Evolutionary conservation across 2,329 filamentous ascomycete species (phyloP), one percentile per base, ranked within the genome.

Genomic region (Beauveria sp.): DNA sequence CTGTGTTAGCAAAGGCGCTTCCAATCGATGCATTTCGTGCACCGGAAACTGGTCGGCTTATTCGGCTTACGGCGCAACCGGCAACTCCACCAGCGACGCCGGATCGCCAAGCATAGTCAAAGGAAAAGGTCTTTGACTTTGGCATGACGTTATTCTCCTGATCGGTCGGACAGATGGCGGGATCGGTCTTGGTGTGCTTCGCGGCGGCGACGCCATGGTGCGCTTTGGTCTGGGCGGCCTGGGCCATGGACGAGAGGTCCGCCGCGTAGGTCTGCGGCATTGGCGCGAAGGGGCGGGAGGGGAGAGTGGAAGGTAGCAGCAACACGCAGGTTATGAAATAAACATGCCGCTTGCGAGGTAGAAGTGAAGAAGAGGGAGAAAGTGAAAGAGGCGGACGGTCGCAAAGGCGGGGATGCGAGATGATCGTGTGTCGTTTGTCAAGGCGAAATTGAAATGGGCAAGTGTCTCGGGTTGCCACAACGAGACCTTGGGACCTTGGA

Each of bases 31-130:
- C 24, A 12, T 22, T 24, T 3, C 51, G 16, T 30, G 51, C 34
- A 43, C 12, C 34, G 38, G 20, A 22, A 2, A 4, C 20, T 12
- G 22, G 14, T 24, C 34, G 53, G 53, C 40, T 52, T 43, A 34
- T 52, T 34, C 62, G 63, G 80, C 89, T 69, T 85, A 96, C 92
- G 66, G 91, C 92, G 77, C 92, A 96, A 66, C 93, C 95, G 58
- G 95, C 95, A 63, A 97, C 67, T 18, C 95, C 95, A 53, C 95
- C 95, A 2, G 95, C 93, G 38, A 96, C 77, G 40, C 90, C 91
- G 64, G 89, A 95, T 68, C 90, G 86, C 75, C 91, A 81, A 49
- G 95, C 78, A 75, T 98, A 98, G 68, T 96, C 90, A 66, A 89
- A 78, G 71, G 87, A 95, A 71, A 88, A 86, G 68, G 81, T 81